Evolutionary conservation across 345 rosid species (phyloP), one percentile per base, ranked within the genome.

Genomic region (Linum trigynum): DNA sequence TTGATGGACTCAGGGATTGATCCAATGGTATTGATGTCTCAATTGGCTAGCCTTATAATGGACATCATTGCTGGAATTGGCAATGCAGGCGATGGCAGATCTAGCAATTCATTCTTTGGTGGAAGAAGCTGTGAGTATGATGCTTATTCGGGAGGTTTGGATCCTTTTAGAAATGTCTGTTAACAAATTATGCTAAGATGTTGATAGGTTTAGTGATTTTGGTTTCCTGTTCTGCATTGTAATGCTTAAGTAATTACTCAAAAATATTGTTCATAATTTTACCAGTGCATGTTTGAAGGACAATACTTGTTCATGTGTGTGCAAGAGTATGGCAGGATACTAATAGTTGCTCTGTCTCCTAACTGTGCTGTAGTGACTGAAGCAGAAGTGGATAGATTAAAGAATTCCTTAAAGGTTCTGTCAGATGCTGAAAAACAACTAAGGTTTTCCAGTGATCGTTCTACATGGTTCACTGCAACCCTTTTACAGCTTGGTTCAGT

Each of bases 401-500:
- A 94, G 82, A 94, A 82, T 83, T 92, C 99, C 55, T 75, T 94
- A 71, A 94, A 85, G 85, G 97, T 94, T 77, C 97, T 94, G 62
- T 90, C 97, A 1, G 97, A 90, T 69, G 90, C 99, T 12, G 96
- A 90, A 89, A 94, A 86, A 74, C 99, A 88, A 73, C 77, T 94
- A 55, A 71, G 95, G 65, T 83, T 84, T 70, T 85, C 97, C 59
- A 94, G 78, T 70, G 99, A 94, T 73, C 95, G 96, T 61, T 88
- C 95, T 39, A 94, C 96, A 23, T 94, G 99, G 99, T 90, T 94
- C 82, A 90, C 97, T 3, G 96, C 97, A 23, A 88, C 95, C 40
- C 79, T 94, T 42, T 76, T 94, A 64, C 99, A 90, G 86, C 95
- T 94, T 61, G 95, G 97, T 62, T 94, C 96, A 8, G 74, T 83